These are phyloP conservation scores for Acephala macrosclerotiorum DNA, from an alignment of 2,329 filamentous ascomycete species.

Conservation along the genomic window DNA sequence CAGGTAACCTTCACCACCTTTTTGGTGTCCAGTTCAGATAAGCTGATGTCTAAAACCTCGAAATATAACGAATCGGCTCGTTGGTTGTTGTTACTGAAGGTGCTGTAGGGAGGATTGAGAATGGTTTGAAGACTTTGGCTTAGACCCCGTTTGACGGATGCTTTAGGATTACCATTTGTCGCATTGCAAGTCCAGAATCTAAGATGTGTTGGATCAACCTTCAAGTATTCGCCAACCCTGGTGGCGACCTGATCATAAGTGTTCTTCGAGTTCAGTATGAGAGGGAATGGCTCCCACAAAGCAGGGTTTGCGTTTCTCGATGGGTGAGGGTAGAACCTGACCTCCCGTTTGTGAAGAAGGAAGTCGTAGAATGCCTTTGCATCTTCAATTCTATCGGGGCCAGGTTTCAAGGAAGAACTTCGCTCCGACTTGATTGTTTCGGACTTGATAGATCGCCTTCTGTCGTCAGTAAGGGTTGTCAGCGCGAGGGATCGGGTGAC, in stretches of 20 bases:
- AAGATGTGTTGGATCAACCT: conserved; percentile 83
- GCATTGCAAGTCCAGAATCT: conserved; percentile 89
- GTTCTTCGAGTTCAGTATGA: conserved; percentile 87
- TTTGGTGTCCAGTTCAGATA: conserved; percentile 92
- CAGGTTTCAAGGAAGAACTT: not conserved
- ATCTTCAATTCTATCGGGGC: conserved; percentile 66
- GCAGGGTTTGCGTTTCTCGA: conserved; percentile 55
- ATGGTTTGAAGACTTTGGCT: conserved; percentile 78
- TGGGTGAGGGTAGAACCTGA: conserved; percentile 78
- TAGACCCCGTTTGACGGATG: conserved; percentile 75
- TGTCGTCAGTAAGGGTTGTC: conserved; percentile 30
- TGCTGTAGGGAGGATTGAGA: conserved; percentile 75
- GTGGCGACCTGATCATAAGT: conserved; percentile 86
- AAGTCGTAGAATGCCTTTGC: conserved; percentile 93
- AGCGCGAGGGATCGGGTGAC: conserved; percentile 20
- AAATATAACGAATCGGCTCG: conserved; percentile 84
- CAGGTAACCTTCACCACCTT: conserved; percentile 84
- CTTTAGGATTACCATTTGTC: conserved; percentile 78
- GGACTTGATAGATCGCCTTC: conserved; percentile 13
- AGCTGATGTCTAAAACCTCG: conserved; percentile 91
- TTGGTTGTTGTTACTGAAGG: conserved; percentile 74
- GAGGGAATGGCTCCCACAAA: conserved; percentile 71
- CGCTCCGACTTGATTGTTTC: conserved; percentile 12
- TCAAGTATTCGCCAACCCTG: conserved; percentile 80
- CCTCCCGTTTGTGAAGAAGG: conserved; percentile 80